Evolutionary conservation across 225 moss, liverwort and hornwort genomes (phyloP), one percentile per base, ranked within the genome.

Genomic region (Marchantia paleacea): DNA sequence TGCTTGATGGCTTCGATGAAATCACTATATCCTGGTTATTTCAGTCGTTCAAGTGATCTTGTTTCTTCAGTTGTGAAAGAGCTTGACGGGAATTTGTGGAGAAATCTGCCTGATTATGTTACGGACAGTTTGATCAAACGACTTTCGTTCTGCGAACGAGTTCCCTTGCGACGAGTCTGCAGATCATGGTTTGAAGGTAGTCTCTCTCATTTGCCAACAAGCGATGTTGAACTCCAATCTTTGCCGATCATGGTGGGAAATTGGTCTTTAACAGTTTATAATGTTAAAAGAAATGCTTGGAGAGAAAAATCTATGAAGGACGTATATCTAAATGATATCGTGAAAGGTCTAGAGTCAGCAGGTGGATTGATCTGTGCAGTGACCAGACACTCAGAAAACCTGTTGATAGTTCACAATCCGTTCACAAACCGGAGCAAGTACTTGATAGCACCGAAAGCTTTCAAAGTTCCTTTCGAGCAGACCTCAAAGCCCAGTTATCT

Each of bases 331-430:
- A 66, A 78, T 26, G 78, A 78, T 66, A 65, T 39, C 3, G 78
- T 78, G 50, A 78, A 28, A 65, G 65, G 24, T 8, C 63, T 78
- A 16, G 78, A 78, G 67, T 62, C 78, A 10, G 49, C 49, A 1
- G 78, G 78, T 1, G 78, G 78, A 78, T 12, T 78, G 65, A 78
- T 78, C 2, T 52, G 64, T 8, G 78, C 61, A 9, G 8, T 78
- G 19, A 78, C 78, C 14, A 65, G 19, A 28, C 78, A 78, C 50
- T 78, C 78, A 1, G 65, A 65, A 8, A 78, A 51, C 11, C 51
- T 78, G 7, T 22, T 78, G 49, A 26, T 78, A 22, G 47, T 78
- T 65, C 78, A 78, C 29, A 78, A 78, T 52, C 78, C 78, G 3
- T 49, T 66, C 25, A 65, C 65, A 16, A 65, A 52, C n/a, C 51